Evolutionary conservation across 106 monocot species (phyloP).

Genomic region (Dioscorea zingiberensis): DNA sequence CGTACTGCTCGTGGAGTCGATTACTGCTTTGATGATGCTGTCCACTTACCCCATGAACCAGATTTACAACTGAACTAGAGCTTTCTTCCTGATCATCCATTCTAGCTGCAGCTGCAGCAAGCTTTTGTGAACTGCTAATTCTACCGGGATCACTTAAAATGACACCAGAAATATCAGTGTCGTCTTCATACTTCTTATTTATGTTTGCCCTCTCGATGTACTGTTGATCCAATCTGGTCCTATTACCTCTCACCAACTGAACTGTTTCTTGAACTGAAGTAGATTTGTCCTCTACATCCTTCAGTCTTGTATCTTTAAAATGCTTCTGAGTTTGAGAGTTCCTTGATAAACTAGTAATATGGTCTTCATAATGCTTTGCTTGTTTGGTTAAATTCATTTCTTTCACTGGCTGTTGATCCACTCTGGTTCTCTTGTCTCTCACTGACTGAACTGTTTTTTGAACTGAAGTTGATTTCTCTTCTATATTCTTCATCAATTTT

Average conservation of each 20-base stretch:
- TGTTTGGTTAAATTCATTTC: not conserved
- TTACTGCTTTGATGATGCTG: not conserved
- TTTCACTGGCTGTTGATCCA: not conserved
- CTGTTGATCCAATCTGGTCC: not conserved
- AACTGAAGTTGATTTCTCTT: constrained; percentile 13
- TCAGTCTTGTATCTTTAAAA: not conserved
- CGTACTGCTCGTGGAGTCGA: not conserved
- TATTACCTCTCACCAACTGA: not conserved
- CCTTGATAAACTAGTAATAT: too few relatives aligned
- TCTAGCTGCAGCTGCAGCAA: not conserved
- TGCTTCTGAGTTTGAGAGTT: too few relatives aligned
- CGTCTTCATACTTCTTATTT: not conserved
- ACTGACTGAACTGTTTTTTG: constrained; percentile 7
- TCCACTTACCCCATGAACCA: constrained; percentile 1
- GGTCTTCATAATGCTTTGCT: not conserved
- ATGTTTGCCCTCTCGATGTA: not conserved
- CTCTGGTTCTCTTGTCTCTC: constrained; percentile 7
- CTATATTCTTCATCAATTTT: not conserved
- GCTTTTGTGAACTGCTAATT: not conserved
- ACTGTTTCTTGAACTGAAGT: not conserved
- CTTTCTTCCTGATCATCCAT: not conserved
- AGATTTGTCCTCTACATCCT: not conserved
- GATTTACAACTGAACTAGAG: constrained; percentile 17
- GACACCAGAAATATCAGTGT: constrained; percentile 7
- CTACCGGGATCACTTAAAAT: constrained; percentile 1